Conservation (phyloP, 2,329 filamentous ascomycete genomes). For the Fusarium proliferatum region DNA sequence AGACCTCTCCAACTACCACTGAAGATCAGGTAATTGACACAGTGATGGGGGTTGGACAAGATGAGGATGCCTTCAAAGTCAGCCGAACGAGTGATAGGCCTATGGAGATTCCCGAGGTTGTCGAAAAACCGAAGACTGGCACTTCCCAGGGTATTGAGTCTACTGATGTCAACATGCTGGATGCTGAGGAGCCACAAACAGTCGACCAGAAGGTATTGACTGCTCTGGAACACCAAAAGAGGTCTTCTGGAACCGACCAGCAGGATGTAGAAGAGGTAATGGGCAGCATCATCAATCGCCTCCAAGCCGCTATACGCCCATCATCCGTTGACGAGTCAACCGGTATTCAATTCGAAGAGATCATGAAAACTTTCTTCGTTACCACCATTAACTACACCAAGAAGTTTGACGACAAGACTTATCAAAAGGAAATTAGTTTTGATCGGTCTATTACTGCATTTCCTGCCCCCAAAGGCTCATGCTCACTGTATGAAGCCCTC, state of each 20-base stretch:
- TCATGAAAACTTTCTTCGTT: slow-evolving; percentile 78
- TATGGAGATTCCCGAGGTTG: not conserved
- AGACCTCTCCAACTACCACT: slow-evolving; percentile 25
- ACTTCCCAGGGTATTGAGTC: not conserved
- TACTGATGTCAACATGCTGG: slow-evolving; percentile 46
- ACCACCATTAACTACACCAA: slow-evolving; percentile 70
- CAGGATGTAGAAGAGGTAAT: slow-evolving; percentile 98
- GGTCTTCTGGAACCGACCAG: slow-evolving; percentile 71
- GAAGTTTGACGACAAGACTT: slow-evolving; percentile 59
- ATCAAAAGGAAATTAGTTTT: slow-evolving; percentile 61
- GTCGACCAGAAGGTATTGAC: slow-evolving; percentile 60
- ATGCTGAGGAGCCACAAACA: slow-evolving; percentile 49
- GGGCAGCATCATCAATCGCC: slow-evolving; percentile 87
- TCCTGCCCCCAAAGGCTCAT: slow-evolving; percentile 59
- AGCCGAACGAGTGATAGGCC: not conserved
- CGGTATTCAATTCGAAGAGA: slow-evolving; percentile 82
- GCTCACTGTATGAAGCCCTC: slow-evolving; percentile 84
- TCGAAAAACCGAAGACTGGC: slow-evolving; percentile 9
- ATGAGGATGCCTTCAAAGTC: slow-evolving; percentile 23
- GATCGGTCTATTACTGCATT: slow-evolving; percentile 73
- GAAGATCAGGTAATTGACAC: slow-evolving; percentile 43
- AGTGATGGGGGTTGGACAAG: slow-evolving; percentile 37
- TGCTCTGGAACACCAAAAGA: slow-evolving; percentile 58
- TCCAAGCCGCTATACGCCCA: slow-evolving; percentile 88
- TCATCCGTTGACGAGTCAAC: slow-evolving; percentile 68